A percentile compares a stretch with the other conserved stretches of the same genome.
phyloP scores from a whole-genome alignment of 257 asterid genomes.

The Linderniella brevidens region DNA sequence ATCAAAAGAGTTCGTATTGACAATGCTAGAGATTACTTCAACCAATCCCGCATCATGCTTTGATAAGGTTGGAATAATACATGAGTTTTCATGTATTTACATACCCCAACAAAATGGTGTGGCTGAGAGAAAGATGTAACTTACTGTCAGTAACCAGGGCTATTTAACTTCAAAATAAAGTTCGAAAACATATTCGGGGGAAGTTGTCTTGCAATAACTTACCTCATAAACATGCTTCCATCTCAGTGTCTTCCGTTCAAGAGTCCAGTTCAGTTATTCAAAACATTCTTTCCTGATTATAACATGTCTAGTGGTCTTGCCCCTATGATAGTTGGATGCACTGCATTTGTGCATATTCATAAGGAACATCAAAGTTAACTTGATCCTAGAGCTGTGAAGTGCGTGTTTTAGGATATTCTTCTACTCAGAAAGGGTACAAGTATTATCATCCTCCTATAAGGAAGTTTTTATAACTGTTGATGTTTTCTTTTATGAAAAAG shows the following conservation, averaged over 20 bases:
- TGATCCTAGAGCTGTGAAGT: background rate
- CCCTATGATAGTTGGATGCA: background rate
- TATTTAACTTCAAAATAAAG: background rate
- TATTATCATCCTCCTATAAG: background rate
- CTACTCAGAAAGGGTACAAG: background rate
- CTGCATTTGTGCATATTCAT: background rate
- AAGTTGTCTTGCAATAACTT: too few relatives aligned
- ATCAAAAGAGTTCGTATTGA: conserved; percentile 2
- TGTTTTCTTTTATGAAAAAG: background rate
- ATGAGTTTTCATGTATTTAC: conserved; percentile 2
- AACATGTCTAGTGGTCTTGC: background rate
- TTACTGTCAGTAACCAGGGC: background rate
- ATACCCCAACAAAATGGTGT: conserved; percentile 15
- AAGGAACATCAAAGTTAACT: background rate
- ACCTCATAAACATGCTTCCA: background rate
- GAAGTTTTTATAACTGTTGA: background rate
- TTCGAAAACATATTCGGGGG: background rate
- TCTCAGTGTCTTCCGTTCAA: background rate
- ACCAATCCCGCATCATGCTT: background rate
- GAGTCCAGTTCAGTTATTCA: background rate
- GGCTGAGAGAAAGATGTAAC: conserved; percentile 1
- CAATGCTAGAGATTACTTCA: conserved; percentile 2
- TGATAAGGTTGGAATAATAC: background rate
- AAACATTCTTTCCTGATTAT: background rate
- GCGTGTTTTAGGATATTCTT: background rate